Evolutionary conservation across 306 rosid species (phyloP).

Genomic region (Amphicarpaea edgeworthii): DNA sequence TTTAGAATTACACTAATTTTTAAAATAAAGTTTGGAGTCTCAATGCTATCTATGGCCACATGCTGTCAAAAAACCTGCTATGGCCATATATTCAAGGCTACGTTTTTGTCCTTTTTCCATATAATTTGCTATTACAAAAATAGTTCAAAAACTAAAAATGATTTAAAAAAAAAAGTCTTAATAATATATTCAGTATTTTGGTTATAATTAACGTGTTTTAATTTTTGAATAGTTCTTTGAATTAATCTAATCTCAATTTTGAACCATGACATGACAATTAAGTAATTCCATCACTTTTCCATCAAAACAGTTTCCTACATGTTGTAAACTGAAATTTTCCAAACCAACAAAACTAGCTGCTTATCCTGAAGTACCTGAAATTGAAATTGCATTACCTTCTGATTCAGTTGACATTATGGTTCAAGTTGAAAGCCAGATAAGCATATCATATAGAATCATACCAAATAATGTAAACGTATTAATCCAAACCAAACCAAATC

Average conservation of each 20-base stretch:
- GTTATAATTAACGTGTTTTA: background rate
- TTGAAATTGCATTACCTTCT: background rate
- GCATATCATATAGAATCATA: background rate
- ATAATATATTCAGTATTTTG: background rate
- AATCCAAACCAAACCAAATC: constrained; percentile 42
- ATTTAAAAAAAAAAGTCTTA: background rate
- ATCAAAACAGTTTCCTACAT: too few relatives aligned
- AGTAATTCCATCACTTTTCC: background rate
- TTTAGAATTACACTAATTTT: too few relatives aligned
- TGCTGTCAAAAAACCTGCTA: too few relatives aligned
- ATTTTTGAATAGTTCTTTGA: background rate
- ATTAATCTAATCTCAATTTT: background rate
- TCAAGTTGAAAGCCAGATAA: background rate
- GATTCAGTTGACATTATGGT: background rate
- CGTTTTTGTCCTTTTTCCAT: background rate
- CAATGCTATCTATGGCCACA: too few relatives aligned
- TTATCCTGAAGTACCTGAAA: background rate
- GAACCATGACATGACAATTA: background rate
- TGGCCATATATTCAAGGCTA: background rate
- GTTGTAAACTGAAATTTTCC: background rate
- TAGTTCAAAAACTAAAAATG: background rate
- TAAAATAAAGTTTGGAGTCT: too few relatives aligned
- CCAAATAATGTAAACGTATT: background rate
- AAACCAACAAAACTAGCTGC: background rate
- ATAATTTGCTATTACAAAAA: background rate